Evolutionary conservation across 2,329 filamentous ascomycete genomes (phyloP).

Genomic region (Aureobasidium sp.): DNA sequence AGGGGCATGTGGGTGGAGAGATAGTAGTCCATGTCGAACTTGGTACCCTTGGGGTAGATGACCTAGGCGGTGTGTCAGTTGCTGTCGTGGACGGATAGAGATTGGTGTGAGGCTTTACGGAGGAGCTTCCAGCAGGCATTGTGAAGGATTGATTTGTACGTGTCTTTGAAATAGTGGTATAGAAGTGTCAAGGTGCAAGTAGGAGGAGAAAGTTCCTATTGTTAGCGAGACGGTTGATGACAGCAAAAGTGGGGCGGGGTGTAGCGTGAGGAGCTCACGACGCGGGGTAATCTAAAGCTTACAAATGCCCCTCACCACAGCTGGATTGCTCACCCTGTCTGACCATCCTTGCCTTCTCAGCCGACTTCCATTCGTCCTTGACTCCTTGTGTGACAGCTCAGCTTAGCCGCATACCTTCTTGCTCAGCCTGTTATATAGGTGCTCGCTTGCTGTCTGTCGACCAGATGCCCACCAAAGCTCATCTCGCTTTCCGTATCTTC

Average conservation of each 20-base stretch:
- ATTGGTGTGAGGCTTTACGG: neutral
- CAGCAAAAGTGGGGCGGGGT: neutral
- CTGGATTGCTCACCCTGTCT: neutral
- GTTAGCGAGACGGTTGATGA: neutral
- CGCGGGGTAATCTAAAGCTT: conserved; percentile 10
- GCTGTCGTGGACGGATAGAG: neutral
- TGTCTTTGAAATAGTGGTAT: neutral
- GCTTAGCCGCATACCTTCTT: neutral
- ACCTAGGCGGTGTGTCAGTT: conserved; percentile 18
- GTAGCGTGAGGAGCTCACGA: neutral
- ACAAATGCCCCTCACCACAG: neutral
- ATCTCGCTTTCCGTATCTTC: neutral
- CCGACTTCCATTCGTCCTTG: neutral
- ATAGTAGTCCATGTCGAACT: conserved; percentile 36
- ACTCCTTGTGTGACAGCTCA: neutral
- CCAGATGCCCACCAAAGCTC: neutral
- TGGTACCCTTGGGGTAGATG: conserved; percentile 30
- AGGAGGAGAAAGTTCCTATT: neutral
- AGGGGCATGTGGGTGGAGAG: conserved; percentile 33
- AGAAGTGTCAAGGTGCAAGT: neutral
- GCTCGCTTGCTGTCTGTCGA: too few species aligned
- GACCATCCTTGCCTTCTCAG: neutral
- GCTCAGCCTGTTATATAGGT: neutral
- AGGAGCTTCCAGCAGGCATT: conserved; percentile 16
- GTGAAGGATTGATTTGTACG: neutral